Conservation (phyloP, 768 basidiomycete species). For the Boletus pseudo-olivaceus region DNA sequence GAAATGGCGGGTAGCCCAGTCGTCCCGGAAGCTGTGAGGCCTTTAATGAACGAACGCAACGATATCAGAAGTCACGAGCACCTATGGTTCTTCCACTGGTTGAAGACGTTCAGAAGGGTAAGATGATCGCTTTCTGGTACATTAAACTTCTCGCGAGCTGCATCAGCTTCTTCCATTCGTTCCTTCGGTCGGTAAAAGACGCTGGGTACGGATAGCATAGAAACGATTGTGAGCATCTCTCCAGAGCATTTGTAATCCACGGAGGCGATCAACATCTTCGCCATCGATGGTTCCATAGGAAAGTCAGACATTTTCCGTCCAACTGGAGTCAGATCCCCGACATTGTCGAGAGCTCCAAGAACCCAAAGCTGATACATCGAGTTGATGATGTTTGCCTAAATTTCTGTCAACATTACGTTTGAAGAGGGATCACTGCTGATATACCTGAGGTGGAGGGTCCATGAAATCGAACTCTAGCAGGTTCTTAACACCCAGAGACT, state of each 20-base stretch:
- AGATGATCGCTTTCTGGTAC: constrained; percentile 98
- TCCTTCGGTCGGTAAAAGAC: constrained; percentile 98
- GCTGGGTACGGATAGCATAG: constrained; percentile 97
- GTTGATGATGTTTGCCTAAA: constrained; percentile 91
- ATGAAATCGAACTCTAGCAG: constrained; percentile 98
- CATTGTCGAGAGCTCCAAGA: constrained; percentile 93
- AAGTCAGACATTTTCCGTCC: constrained; percentile 99
- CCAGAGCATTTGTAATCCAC: constrained; percentile 91
- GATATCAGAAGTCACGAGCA: constrained; percentile 35
- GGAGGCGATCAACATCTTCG: constrained; percentile 91
- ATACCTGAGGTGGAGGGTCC: constrained; percentile 99
- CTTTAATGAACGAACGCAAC: constrained; percentile 3
- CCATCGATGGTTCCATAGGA: constrained; percentile 99
- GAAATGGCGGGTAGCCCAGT: constrained; percentile 95
- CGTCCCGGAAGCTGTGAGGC: constrained; percentile 72
- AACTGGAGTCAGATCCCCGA: constrained; percentile 89
- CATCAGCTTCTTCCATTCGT: constrained; percentile 96
- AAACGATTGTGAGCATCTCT: constrained; percentile 98
- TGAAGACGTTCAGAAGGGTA: constrained; percentile 93
- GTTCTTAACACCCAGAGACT: constrained; percentile 96
- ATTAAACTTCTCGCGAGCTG: constrained; percentile 96
- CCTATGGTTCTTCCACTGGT: constrained; percentile 97
- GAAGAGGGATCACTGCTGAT: neutral
- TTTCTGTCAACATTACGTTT: neutral
- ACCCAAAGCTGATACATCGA: constrained; percentile 99